phyloP scores from a whole-genome alignment of 2,329 filamentous ascomycete genomes.

The Cordyceps militaris region DNA sequence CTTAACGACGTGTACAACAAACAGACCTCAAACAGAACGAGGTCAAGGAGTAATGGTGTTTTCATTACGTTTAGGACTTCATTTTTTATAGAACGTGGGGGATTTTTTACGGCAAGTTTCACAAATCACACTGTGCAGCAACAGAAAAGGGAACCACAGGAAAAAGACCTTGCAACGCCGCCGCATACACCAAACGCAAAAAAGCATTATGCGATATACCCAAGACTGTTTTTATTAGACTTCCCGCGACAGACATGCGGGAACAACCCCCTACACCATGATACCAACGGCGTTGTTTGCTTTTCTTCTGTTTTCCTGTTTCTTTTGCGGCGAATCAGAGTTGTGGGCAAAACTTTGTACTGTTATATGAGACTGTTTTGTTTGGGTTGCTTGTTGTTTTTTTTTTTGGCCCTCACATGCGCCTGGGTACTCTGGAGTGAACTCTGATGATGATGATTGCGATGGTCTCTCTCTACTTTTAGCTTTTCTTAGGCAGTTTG shows the following conservation, averaged over 20 bases:
- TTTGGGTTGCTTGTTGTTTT: neutral
- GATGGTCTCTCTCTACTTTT: constrained; percentile 8
- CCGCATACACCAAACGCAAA: neutral
- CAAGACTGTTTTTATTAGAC: neutral
- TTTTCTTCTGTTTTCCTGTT: neutral
- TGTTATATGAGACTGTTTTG: neutral
- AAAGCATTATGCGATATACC: neutral
- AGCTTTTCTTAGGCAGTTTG: constrained; percentile 13
- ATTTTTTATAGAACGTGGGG: neutral
- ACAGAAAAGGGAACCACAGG: constrained; percentile 6
- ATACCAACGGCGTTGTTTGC: constrained; percentile 11
- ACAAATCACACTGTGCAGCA: neutral
- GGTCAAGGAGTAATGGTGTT: neutral
- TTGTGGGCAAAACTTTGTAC: neutral
- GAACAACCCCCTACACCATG: neutral
- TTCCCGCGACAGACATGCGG: neutral
- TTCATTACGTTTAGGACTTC: neutral
- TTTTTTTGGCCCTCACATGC: neutral
- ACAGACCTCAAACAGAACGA: neutral
- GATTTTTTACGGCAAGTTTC: constrained; percentile 1
- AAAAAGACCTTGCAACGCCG: constrained; percentile 5
- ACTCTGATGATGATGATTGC: constrained; percentile 9
- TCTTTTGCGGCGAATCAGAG: neutral
- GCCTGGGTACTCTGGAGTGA: neutral
- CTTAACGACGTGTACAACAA: constrained; percentile 8